phyloP scores from a whole-genome alignment of 345 rosid genomes.

The Populus deltoides region DNA sequence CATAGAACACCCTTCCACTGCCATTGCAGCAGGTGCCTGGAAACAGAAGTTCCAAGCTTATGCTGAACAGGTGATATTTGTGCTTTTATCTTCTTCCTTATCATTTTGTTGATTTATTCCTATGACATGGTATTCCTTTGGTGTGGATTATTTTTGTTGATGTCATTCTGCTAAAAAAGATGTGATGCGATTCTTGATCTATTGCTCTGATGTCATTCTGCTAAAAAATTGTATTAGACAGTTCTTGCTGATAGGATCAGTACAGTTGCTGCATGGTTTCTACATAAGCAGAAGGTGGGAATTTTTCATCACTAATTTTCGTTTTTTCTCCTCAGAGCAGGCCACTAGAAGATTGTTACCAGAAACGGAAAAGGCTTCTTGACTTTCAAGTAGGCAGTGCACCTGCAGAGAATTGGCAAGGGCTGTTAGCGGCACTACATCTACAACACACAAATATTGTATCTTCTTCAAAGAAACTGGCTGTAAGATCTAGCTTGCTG shows the following conservation, averaged over 20 bases:
- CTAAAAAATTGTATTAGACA: neutral
- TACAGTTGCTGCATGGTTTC: neutral
- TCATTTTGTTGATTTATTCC: neutral
- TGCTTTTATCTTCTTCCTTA: neutral
- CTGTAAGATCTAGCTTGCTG: neutral
- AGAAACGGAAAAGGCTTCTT: constrained; percentile 67
- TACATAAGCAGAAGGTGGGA: neutral
- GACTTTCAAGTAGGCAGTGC: constrained; percentile 62
- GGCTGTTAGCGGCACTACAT: constrained; percentile 74
- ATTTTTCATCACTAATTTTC: neutral
- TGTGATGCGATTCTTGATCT: neutral
- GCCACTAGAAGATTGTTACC: constrained; percentile 77
- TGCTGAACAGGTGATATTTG: constrained; percentile 13
- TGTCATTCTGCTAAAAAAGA: neutral
- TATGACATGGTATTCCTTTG: neutral
- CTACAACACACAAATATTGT: constrained; percentile 24
- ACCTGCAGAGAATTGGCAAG: constrained; percentile 78
- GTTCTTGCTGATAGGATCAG: neutral
- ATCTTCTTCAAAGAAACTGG: neutral
- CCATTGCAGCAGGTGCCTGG: constrained; percentile 17
- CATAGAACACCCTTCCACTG: neutral
- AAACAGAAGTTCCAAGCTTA: constrained; percentile 12
- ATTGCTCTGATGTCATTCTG: neutral
- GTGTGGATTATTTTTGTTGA: neutral
- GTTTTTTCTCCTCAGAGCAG: constrained; percentile 46